Base-by-base conservation (phyloP, 1,139 yeast genomes). In the Scheffersomyces lignicola region DNA sequence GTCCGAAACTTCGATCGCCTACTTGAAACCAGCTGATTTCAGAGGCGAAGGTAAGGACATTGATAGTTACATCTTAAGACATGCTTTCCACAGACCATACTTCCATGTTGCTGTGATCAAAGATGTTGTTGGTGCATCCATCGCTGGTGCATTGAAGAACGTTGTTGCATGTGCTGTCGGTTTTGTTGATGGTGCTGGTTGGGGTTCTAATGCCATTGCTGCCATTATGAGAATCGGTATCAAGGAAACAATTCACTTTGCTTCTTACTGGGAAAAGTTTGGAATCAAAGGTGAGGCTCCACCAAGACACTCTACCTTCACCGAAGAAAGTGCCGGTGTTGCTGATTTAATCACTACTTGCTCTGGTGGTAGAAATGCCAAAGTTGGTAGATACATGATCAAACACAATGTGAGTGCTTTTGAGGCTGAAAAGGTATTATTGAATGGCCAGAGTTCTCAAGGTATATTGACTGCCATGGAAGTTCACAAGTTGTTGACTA, bases 181-280 rank as follows among this genome's bases (percentile, higher is more conserved):
- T 36, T 85, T 89, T 57, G 96, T 89, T 42, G 96, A 87, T 65
- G 97, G 97, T 49, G 76, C 84, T 42, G 96, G 95, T 39, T 90
- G 97, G 97, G 97, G 97, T 59, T 96, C 88, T 67, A 90, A 90
- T 58, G 96, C 97, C 48, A 87, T 89, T 65, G 85, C 96, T 34
- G 97, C 97, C 34, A 79, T 90, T 52, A 88, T 89, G 90, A 80
- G 97, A 69, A 81, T 94, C 48, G 97, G 97, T 33, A 65, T 90
- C 40, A 73, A 82, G 53, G 97, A 90, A 68, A 87, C 83, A 65
- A 83, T 88, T 58, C 65, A 59, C 45, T 70, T 70, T 52, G 71
- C 75, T 13, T 60, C 66, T 10, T 66, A 68, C 58, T 67, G 65
- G 56, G 47, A 67, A 48, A 78, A 77, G 62, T 90, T 90, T 60